Conservation (phyloP, 805 yeast species). For the Wickerhamomyces chaumierensis region DNA sequence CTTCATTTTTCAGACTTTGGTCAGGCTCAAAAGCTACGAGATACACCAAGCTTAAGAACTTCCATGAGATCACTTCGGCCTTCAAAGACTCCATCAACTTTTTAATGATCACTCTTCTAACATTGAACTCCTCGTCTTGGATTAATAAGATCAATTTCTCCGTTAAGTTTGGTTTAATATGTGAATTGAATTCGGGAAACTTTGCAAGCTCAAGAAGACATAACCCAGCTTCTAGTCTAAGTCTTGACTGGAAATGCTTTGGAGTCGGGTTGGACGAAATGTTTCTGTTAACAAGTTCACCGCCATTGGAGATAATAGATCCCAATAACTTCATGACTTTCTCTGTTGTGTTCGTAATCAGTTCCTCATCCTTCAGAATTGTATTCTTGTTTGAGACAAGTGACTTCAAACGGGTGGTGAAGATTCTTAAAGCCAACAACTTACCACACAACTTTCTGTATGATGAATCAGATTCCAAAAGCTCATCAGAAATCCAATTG, state of each 20-base stretch:
- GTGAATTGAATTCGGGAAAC: conserved; percentile 34
- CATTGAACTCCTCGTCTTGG: conserved; percentile 53
- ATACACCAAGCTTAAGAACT: conserved; percentile 56
- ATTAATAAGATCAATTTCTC: conserved; percentile 44
- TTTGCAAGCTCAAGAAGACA: conserved; percentile 55
- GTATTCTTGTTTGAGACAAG: conserved; percentile 4
- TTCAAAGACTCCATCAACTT: conserved; percentile 41
- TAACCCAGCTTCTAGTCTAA: conserved; percentile 61
- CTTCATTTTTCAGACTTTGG: conserved; percentile 32
- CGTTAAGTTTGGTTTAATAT: conserved; percentile 42
- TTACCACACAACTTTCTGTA: conserved; percentile 34
- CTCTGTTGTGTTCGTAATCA: conserved; percentile 34
- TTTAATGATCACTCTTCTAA: conserved; percentile 40
- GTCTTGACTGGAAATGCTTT: conserved; percentile 39
- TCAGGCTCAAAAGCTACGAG: conserved; percentile 73
- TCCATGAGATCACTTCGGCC: conserved; percentile 43
- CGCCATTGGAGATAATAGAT: conserved; percentile 62
- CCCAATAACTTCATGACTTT: conserved; percentile 59
- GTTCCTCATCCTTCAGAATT: conserved; percentile 23
- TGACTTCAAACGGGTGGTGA: conserved; percentile 47
- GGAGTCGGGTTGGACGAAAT: conserved; percentile 51
- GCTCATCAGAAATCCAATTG: conserved; percentile 37
- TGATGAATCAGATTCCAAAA: conserved; percentile 20
- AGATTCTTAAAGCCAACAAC: conserved; percentile 38
- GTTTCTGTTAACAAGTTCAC: conserved; percentile 50